Conservation (phyloP, 495 filamentous ascomycete genomes). For the Trichoderma gamsii region DNA sequence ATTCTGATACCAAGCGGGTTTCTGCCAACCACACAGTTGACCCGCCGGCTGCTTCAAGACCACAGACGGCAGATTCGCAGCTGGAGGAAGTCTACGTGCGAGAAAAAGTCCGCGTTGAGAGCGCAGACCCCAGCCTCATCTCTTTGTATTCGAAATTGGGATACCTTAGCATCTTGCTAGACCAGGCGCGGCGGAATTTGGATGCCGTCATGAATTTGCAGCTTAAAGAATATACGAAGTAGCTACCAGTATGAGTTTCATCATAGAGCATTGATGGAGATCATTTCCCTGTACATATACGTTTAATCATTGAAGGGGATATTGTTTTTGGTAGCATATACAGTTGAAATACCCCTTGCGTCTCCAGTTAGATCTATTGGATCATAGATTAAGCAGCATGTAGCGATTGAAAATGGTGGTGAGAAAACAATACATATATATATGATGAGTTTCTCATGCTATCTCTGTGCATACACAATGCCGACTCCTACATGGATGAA, state of each 20-base stretch:
- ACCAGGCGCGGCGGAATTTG: slow-evolving; percentile 61
- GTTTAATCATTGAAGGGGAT: too few relatives aligned
- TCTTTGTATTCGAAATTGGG: slow-evolving; percentile 81
- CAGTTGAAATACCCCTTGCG: not conserved
- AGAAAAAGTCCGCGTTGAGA: slow-evolving; percentile 88
- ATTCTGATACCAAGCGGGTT: slow-evolving; percentile 14
- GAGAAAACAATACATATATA: not conserved
- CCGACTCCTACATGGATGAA: slow-evolving; percentile 4
- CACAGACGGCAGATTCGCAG: slow-evolving; percentile 3
- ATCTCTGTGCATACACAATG: slow-evolving; percentile 21
- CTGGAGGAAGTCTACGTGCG: slow-evolving; percentile 62
- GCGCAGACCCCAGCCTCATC: slow-evolving; percentile 82
- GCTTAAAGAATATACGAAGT: not conserved
- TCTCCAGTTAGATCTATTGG: not conserved
- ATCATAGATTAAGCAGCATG: not conserved
- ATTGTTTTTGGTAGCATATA: too few relatives aligned
- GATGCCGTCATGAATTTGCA: slow-evolving; percentile 67
- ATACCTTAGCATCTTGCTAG: slow-evolving; percentile 69
- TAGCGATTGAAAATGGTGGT: not conserved
- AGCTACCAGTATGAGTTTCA: not conserved
- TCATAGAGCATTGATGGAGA: too few relatives aligned
- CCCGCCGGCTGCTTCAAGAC: slow-evolving; percentile 3
- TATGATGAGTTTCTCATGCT: slow-evolving; percentile 4
- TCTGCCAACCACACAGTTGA: not conserved
- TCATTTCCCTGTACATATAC: not conserved